phyloP scores from a whole-genome alignment of 2,329 filamentous ascomycete species.

The Drechslerella dactyloides region DNA sequence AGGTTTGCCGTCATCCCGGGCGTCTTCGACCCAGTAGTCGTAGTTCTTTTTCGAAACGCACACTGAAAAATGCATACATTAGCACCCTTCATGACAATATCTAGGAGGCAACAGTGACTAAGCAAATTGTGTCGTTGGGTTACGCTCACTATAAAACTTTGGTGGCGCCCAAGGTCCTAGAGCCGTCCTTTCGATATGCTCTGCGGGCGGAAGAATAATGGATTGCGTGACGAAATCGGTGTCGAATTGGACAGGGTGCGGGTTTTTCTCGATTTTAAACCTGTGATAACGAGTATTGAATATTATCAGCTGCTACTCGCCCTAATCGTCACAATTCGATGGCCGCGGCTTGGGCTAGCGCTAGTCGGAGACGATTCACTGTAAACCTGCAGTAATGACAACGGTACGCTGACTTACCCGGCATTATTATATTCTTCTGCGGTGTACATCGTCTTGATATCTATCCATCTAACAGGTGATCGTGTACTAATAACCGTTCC shows the following conservation, averaged over 20 bases:
- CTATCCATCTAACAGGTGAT: slow-evolving; percentile 32
- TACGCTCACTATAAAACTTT: slow-evolving; percentile 32
- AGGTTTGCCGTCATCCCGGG: slow-evolving; percentile 16
- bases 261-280: slow-evolving; percentile 25
- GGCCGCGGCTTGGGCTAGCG: too few relatives aligned
- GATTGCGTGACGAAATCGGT: slow-evolving; percentile 15
- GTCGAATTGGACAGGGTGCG: slow-evolving; percentile 25
- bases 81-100: not conserved
- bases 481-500: slow-evolving; percentile 18
- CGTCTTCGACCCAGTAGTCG: slow-evolving; percentile 28
- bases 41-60: slow-evolving; percentile 19
- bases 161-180: slow-evolving; percentile 17
- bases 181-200: slow-evolving; percentile 26
- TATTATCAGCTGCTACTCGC: too few relatives aligned
- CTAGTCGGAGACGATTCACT: too few relatives aligned
- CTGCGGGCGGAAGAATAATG: slow-evolving; percentile 22
- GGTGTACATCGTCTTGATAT: slow-evolving; percentile 18
- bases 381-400: slow-evolving; percentile 1
- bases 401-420: slow-evolving; percentile 8
- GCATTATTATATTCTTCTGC: slow-evolving; percentile 20
- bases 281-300: too few relatives aligned
- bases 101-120: too few relatives aligned
- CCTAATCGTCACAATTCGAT: too few relatives aligned
- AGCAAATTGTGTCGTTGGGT: not conserved
- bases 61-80: slow-evolving; percentile 10